Percentiles rank a stretch among this genome's conserved stretches.
Evolutionary conservation across 2,329 filamentous ascomycete genomes (phyloP).

Genomic region (Arthrobotrys sinensis): DNA sequence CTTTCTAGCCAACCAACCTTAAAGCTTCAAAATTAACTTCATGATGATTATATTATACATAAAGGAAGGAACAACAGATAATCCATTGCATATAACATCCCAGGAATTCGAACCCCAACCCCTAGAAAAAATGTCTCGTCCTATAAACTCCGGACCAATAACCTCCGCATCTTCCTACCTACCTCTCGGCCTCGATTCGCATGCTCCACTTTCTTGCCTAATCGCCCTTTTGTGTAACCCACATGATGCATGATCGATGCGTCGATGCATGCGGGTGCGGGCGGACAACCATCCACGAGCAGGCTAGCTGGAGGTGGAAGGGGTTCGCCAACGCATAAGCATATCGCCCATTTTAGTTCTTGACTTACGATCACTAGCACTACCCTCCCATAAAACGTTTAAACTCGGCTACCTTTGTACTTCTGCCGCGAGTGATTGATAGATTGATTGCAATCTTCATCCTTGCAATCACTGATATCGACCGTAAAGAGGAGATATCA

Average conservation of each 20-base stretch:
- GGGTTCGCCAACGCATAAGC: conserved; percentile 25
- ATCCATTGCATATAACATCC: not conserved
- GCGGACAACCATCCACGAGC: conserved; percentile 3
- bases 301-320: not conserved
- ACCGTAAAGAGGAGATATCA: not conserved
- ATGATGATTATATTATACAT: not conserved
- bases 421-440: not conserved
- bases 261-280: conserved; percentile 21
- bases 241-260: conserved; percentile 44
- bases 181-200: not conserved
- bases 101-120: too few relatives aligned
- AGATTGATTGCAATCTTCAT: not conserved
- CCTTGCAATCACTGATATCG: not conserved
- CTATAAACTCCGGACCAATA: conserved; percentile 1
- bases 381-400: not conserved
- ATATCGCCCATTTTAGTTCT: not conserved
- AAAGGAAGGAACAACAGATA: not conserved
- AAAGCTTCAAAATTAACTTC: too few relatives aligned
- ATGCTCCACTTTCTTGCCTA: conserved; percentile 10
- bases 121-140: too few relatives aligned
- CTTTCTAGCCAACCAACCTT: too few relatives aligned
- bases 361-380: not conserved
- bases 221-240: conserved; percentile 40
- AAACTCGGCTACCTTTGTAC: not conserved
- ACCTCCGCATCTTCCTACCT: not conserved